A percentile compares a stretch with the other conserved stretches of the same genome.
Conservation (phyloP, 2,329 filamentous ascomycete genomes). For the Cladosporium sp. region DNA sequence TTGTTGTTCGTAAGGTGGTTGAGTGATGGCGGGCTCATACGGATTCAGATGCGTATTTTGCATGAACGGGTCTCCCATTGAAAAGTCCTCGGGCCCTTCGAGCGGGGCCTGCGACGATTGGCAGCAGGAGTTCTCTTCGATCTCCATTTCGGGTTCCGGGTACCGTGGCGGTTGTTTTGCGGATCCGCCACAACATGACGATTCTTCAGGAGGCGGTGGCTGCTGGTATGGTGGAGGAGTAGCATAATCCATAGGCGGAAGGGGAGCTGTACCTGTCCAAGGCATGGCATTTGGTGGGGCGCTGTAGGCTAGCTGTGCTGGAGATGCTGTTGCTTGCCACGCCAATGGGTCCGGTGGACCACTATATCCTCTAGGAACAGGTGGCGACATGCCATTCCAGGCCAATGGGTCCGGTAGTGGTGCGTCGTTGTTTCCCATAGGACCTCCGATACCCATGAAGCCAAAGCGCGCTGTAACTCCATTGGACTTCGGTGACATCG, state of each 20-base stretch:
- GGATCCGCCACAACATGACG: conserved; percentile 5
- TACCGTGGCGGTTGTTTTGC: conserved; percentile 9
- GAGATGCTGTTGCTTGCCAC: conserved; percentile 31
- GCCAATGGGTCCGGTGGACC: conserved; percentile 26
- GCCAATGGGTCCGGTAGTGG: conserved; percentile 26
- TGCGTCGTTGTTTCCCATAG: conserved; percentile 25
- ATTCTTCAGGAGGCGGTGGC: conserved; percentile 19
- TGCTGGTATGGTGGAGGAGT: conserved; percentile 21
- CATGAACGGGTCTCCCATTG: conserved; percentile 35
- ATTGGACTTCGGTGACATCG: conserved; percentile 12
- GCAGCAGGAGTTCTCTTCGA: conserved; percentile 28
- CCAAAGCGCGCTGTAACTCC: conserved; percentile 32
- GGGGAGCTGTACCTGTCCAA: conserved; percentile 30
- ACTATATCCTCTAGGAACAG: conserved; percentile 16
- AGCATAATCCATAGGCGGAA: conserved; percentile 27
- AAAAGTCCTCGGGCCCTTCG: conserved; percentile 11
- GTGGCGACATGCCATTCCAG: conserved; percentile 11
- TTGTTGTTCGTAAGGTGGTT: conserved; percentile 11
- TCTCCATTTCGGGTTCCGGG: conserved; percentile 14
- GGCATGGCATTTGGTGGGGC: conserved; percentile 26
- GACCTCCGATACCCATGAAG: conserved; percentile 34
- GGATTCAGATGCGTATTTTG: conserved; percentile 34
- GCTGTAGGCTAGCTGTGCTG: conserved; percentile 24
- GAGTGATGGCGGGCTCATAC: conserved; percentile 4
- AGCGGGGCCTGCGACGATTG: conserved; percentile 24